Evolutionary conservation across 768 basidiomycete genomes (phyloP), one percentile per base, ranked within the genome.

Genomic region (Suillus ampliporus): DNA sequence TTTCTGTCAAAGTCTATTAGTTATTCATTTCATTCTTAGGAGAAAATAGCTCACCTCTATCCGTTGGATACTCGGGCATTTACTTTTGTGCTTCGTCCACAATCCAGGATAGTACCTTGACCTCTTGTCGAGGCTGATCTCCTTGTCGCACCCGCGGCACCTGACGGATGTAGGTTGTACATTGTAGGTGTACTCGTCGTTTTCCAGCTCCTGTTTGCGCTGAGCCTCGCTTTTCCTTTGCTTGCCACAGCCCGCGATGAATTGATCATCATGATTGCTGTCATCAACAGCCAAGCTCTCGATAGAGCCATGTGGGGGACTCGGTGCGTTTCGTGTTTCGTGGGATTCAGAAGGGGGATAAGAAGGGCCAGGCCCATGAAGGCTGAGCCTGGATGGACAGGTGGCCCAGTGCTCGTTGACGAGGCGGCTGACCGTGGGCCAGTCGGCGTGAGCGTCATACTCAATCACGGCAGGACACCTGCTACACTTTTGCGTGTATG

Each of bases 81-180:
- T 76, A 3, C 61, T 31, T 46, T 60, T 69, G 58, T 77, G 76
- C 62, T 77, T 77, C 56, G 54, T 41, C 76, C 76, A 77, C 9
- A 77, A 44, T 8, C 76, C 76, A 17, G 76, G 75, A 46, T 77
- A 78, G 64, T 78, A 78, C 28, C 63, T 57, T 3, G 71, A 75
- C 47, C 76, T 60, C 58, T 74, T 75, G 51, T 77, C 77, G 15
- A 77, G 71, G 48, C 75, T 75, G 44, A 77, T 78, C 19, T 61
- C 65, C 61, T 54, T 76, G 37, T 56, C 13, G 37, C 77, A 77
- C 35, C 70, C 77, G 11, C 40, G 50, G 47, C 76, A 77, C 4
- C 64, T 57, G 4, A 77, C 76, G 41, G 69, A 76, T 31, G 68
- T 75, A 19, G 56, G 58, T 47, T 64, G 69, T 19, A 77, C 54